These are phyloP conservation scores for Pseudogymnoascus sp. DNA, from an alignment of 2,329 filamentous ascomycete species.

Conservation along the genomic window DNA sequence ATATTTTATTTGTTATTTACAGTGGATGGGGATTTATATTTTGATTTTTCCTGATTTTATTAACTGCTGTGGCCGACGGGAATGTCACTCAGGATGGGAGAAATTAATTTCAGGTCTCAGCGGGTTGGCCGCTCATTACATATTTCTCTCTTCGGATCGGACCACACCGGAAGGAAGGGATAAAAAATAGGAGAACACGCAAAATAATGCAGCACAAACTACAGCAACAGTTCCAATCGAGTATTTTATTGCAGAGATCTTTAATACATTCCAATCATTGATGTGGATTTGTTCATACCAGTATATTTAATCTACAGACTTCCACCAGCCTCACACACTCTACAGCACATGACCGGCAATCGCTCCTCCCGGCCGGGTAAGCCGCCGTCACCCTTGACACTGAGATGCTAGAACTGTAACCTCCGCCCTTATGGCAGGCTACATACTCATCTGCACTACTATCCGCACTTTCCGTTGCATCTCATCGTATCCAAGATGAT, in stretches of 20 bases:
- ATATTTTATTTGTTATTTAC: neutral
- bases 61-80: neutral
- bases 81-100: neutral
- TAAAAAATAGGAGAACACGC: neutral
- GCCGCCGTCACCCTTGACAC: neutral
- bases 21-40: neutral
- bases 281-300: neutral
- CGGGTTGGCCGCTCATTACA: neutral
- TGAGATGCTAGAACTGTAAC: neutral
- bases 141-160: slow-evolving; percentile 3
- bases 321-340: neutral
- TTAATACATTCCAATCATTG: neutral
- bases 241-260: neutral
- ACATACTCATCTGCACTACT: neutral
- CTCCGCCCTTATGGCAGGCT: neutral
- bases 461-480: neutral
- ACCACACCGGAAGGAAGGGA: slow-evolving; percentile 7
- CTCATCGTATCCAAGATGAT: neutral
- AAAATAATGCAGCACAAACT: neutral
- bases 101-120: neutral
- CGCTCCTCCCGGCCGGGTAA: neutral
- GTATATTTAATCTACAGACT: neutral
- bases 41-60: slow-evolving; percentile 1
- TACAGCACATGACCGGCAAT: neutral
- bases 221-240: neutral